These are phyloP conservation scores for Colletotrichum sojae DNA, from an alignment of 2,329 filamentous ascomycete genomes.

Conservation along the genomic window DNA sequence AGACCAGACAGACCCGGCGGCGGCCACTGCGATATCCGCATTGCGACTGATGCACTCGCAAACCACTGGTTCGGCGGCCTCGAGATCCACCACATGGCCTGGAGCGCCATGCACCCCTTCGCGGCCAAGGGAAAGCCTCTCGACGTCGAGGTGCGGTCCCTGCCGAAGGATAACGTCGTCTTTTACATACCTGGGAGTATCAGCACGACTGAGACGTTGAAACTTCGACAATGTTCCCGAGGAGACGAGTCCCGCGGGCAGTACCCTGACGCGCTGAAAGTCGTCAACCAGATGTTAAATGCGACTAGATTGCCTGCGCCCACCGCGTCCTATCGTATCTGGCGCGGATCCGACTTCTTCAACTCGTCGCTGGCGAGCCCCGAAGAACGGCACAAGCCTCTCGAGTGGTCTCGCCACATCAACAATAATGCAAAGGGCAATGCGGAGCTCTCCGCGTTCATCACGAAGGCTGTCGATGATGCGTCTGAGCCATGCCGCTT, in stretches of 20 bases:
- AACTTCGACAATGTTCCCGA: conserved; percentile 12
- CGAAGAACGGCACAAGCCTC: background rate
- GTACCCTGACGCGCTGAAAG: conserved; percentile 23
- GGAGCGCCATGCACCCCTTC: conserved; percentile 16
- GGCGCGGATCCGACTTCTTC: conserved; percentile 39
- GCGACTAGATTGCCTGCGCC: background rate
- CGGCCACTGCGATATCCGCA: conserved; percentile 16
- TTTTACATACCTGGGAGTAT: conserved; percentile 33
- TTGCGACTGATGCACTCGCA: background rate
- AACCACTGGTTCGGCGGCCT: conserved; percentile 33
- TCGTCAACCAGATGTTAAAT: conserved; percentile 7
- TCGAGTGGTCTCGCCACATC: conserved; percentile 11
- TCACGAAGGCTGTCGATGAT: conserved; percentile 13
- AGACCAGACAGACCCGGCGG: conserved; percentile 4
- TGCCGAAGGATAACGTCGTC: conserved; percentile 17
- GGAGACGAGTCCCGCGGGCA: conserved; percentile 6
- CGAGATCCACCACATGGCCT: conserved; percentile 26
- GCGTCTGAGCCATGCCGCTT: conserved; percentile 18
- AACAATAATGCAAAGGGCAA: background rate
- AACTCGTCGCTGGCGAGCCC: conserved; percentile 6
- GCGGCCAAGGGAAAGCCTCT: background rate
- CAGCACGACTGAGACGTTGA: background rate
- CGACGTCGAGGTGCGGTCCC: background rate
- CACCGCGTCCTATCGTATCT: conserved; percentile 24
- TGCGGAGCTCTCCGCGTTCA: conserved; percentile 28